Evolutionary conservation across 495 filamentous ascomycete species (phyloP).

Genomic region (Lineolata rhizophorae): DNA sequence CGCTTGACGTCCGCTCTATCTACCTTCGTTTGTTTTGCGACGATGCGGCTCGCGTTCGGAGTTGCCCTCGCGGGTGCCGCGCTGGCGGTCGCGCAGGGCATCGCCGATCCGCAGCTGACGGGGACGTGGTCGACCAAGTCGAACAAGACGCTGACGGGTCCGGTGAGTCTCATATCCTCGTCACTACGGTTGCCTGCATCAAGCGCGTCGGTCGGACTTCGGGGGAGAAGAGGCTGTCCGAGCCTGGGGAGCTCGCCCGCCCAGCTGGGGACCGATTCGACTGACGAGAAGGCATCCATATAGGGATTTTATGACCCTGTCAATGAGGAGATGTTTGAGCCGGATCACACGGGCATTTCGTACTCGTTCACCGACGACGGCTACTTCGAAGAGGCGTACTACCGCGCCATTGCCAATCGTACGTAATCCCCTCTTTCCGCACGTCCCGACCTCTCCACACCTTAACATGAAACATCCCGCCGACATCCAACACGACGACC

Average conservation of each 20-base stretch:
- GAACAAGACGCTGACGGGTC: constrained; percentile 46
- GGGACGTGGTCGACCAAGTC: constrained; percentile 69
- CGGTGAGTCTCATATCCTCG: constrained; percentile 36
- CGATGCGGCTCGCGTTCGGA: not conserved
- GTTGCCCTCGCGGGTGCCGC: too few species aligned
- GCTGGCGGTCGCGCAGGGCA: not conserved
- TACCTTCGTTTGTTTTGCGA: not conserved
- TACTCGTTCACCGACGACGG: constrained; percentile 61
- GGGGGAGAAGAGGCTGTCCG: too few species aligned
- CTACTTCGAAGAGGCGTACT: constrained; percentile 52
- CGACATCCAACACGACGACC: too few species aligned
- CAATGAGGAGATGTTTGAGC: constrained; percentile 46
- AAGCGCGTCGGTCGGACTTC: too few species aligned
- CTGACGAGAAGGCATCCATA: too few species aligned
- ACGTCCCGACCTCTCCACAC: constrained; percentile 1
- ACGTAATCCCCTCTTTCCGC: constrained; percentile 17
- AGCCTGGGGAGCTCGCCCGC: too few species aligned
- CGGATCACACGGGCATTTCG: constrained; percentile 50
- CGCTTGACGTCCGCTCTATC: too few species aligned
- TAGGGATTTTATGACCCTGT: constrained; percentile 58
- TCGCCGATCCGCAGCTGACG: constrained; percentile 21
- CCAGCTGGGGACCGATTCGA: too few species aligned
- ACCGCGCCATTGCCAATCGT: constrained; percentile 56
- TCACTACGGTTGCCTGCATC: too few species aligned
- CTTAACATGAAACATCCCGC: not conserved